Evolutionary conservation across 2,329 filamentous ascomycete genomes (phyloP), one percentile per base, ranked within the genome.

Genomic region (Coniochaeta prunicola): DNA sequence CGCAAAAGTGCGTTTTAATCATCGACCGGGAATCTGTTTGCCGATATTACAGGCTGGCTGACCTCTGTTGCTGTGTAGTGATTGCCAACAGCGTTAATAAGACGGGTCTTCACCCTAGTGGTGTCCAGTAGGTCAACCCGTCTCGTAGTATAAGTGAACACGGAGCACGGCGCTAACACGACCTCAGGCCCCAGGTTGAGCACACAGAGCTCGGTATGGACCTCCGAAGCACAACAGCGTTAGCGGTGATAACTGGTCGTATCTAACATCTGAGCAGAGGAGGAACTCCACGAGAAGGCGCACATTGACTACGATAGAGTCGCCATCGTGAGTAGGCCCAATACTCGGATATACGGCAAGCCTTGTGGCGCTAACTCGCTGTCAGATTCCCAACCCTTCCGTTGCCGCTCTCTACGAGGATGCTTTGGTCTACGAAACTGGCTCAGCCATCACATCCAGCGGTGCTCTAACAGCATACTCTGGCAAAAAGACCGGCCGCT

Each of bases 291-390:
- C 77, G 91, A 97, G 77, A 92, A 89, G 72, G 94, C 94, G 67
- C 93, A 99, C 83, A 99, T 99, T 72, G 94, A 99, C 83, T 99
- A 97, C 75, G 90, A 97, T 78, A 90, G 92, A 72, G 94, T 99
- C 71, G 91, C 94, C 64, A 99, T 99, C 82, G 92, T 96, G 84
- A 75, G 90, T 60, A 17, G 42, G 48, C 34, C 45, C 13, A 24
- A 21, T 31, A 28, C 28, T 30, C 40, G 36, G 34, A 45, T 57
- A 60, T 38, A 54, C 53, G 38, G 57, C 58, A 45, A 59, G 15
- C 53, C 13, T 33, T 30, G 30, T 4, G 33, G 13, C 13, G 9
- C 26, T 28, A 55, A 59, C 56, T 50, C 63, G 71, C 59, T 72
- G 63, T n/a, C 62, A 86, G 83, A 84, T 88, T 61, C 90, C 91